phyloP scores from a whole-genome alignment of 192 early-diverging fungal species.

The Lobosporangium transversale region DNA sequence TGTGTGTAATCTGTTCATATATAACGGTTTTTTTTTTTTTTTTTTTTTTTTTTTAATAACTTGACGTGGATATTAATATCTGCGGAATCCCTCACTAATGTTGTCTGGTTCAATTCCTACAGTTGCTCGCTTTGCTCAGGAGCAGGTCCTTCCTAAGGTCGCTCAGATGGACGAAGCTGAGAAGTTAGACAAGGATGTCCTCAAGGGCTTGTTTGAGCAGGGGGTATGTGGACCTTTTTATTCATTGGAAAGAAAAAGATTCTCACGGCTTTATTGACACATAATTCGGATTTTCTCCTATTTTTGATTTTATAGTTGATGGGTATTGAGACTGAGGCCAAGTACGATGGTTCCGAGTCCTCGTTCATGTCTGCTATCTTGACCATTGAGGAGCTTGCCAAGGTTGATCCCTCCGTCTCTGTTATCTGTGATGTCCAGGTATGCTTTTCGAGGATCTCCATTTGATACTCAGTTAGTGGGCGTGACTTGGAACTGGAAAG shows the following conservation, averaged over 20 bases:
- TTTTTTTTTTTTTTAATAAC: slow-evolving; percentile 1
- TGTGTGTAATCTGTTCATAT: too few species aligned
- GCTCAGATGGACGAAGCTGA: slow-evolving; percentile 93
- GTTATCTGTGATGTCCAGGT: slow-evolving; percentile 93
- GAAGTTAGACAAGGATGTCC: slow-evolving; percentile 76
- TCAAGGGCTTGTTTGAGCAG: slow-evolving; percentile 89
- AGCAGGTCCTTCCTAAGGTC: slow-evolving; percentile 87
- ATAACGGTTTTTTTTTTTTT: not conserved
- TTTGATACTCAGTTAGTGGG: not conserved
- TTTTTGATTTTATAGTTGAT: slow-evolving; percentile 71
- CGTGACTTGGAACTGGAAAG: too few species aligned
- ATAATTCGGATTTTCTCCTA: not conserved
- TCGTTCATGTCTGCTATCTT: slow-evolving; percentile 88
- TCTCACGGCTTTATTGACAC: too few species aligned
- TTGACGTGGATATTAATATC: too few species aligned
- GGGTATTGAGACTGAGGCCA: slow-evolving; percentile 88
- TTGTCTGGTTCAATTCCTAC: too few species aligned
- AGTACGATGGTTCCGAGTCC: slow-evolving; percentile 83
- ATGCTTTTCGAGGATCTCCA: not conserved
- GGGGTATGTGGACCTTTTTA: slow-evolving; percentile 68
- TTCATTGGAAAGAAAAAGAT: not conserved
- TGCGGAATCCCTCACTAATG: too few species aligned
- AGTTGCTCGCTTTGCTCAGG: slow-evolving; percentile 88
- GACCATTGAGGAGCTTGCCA: slow-evolving; percentile 93
- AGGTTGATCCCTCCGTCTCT: slow-evolving; percentile 92